These are phyloP conservation scores for Fagopyrum homotropicum DNA, from an alignment of 148 eudicot species.

Conservation along the genomic window DNA sequence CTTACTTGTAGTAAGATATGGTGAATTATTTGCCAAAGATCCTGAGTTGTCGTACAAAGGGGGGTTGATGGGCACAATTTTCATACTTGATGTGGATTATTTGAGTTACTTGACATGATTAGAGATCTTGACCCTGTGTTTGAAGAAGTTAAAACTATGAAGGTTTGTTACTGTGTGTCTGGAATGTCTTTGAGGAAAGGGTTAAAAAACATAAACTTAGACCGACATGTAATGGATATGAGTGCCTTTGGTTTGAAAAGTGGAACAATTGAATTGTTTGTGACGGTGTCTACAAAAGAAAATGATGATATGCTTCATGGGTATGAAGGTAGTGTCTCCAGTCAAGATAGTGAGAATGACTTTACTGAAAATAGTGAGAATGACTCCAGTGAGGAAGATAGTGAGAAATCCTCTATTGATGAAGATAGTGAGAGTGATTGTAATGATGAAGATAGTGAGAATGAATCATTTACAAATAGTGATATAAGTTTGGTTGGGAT, in stretches of 20 bases:
- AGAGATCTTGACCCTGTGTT: too few relatives aligned
- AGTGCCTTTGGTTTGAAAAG: not conserved
- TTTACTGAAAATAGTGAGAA: not conserved
- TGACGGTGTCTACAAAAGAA: not conserved
- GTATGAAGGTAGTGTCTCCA: not conserved
- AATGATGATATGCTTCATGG: too few relatives aligned
- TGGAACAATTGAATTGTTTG: not conserved
- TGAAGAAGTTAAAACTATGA: too few relatives aligned
- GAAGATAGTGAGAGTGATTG: too few relatives aligned
- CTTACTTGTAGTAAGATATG: not conserved
- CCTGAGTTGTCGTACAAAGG: not conserved
- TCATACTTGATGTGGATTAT: not conserved
- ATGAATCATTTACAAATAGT: not conserved
- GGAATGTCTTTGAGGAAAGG: not conserved
- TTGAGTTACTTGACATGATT: not conserved
- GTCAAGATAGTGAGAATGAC: not conserved
- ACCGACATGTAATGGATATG: not conserved
- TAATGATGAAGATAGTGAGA: not conserved
- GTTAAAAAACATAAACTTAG: not conserved
- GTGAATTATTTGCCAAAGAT: not conserved
- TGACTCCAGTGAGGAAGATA: too few relatives aligned
- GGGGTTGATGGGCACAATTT: not conserved
- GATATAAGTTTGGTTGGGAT: not conserved
- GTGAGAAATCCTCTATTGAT: too few relatives aligned
- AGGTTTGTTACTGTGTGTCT: not conserved